phyloP scores from a whole-genome alignment of 352 stramenopile genomes.

The Globisporangium polare region DNA sequence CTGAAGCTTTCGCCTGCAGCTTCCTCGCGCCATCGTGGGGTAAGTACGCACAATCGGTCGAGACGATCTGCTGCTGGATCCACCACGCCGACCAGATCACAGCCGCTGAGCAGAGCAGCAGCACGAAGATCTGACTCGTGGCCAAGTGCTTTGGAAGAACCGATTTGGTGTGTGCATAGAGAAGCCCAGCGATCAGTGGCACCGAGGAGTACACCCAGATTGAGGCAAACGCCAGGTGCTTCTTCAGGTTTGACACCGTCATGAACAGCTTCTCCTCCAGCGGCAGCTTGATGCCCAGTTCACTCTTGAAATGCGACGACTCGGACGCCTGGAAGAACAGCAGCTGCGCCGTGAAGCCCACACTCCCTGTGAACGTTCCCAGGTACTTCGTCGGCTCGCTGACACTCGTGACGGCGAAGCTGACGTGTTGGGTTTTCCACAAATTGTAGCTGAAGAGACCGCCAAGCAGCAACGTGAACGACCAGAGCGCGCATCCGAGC shows the following conservation, averaged over 20 bases:
- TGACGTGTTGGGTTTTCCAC: constrained; percentile 25
- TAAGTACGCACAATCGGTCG: background rate
- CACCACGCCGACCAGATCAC: constrained; percentile 38
- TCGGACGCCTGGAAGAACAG: constrained; percentile 40
- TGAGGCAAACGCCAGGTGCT: constrained; percentile 2
- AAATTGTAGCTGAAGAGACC: constrained; percentile 44
- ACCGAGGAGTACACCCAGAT: constrained; percentile 22
- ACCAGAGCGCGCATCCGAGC: constrained; percentile 49
- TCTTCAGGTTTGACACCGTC: constrained; percentile 11
- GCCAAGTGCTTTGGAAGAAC: constrained; percentile 27
- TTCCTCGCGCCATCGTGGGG: background rate
- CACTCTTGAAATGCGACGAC: constrained; percentile 2
- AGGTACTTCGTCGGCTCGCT: constrained; percentile 31
- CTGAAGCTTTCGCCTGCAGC: background rate
- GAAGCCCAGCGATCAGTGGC: constrained; percentile 10
- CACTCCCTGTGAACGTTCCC: constrained; percentile 42
- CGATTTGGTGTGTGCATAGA: constrained; percentile 27
- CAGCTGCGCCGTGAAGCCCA: constrained; percentile 43
- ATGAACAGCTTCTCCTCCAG: constrained; percentile 10
- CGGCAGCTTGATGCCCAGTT: background rate
- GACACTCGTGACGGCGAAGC: background rate
- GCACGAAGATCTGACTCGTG: constrained; percentile 23
- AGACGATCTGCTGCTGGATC: constrained; percentile 48
- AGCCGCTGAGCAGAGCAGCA: constrained; percentile 29
- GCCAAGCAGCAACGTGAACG: constrained; percentile 48